Evolutionary conservation across 2,329 filamentous ascomycete genomes (phyloP).

Genomic region (Aspergillus flavus): DNA sequence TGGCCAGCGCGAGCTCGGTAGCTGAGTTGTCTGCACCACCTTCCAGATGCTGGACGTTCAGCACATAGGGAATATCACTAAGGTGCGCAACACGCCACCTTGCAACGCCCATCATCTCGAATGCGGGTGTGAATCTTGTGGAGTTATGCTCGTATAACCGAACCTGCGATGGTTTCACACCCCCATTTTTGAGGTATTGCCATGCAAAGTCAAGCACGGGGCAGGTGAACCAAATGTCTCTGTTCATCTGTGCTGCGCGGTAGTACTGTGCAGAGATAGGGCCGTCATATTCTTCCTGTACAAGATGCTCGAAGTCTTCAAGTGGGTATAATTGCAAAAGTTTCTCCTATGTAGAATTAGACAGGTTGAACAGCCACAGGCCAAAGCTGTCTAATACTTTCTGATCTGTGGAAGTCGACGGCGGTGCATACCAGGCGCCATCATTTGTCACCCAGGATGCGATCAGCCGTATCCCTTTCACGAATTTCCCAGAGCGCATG

Average conservation of each 20-base stretch:
- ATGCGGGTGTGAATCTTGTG: conserved; percentile 30
- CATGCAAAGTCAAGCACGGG: conserved; percentile 35
- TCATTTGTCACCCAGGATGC: conserved; percentile 25
- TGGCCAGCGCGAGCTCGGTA: conserved; percentile 9
- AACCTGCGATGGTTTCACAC: conserved; percentile 14
- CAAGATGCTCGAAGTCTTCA: conserved; percentile 20
- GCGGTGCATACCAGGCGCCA: conserved; percentile 21
- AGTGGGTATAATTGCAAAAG: conserved; percentile 24
- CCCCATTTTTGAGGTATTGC: conserved; percentile 30
- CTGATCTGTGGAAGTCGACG: conserved; percentile 17
- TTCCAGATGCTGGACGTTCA: conserved; percentile 21
- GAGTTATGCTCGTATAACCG: conserved; percentile 34
- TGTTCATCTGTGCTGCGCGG: conserved; percentile 36
- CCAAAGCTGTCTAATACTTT: conserved; percentile 22
- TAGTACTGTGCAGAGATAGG: conserved; percentile 35
- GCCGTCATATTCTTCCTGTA: conserved; percentile 8
- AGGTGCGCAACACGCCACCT: conserved; percentile 39
- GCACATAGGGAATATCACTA: conserved; percentile 37
- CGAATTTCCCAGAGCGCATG: conserved; percentile 27
- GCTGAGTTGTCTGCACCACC: conserved; percentile 19
- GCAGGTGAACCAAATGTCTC: conserved; percentile 38
- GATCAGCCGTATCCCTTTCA: conserved; percentile 19
- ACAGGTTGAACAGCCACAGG: conserved; percentile 17
- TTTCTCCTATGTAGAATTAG: conserved; percentile 19
- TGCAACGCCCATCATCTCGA: conserved; percentile 33